These are phyloP conservation scores for Petunia secreta DNA, from an alignment of 257 asterid genomes.

Conservation along the genomic window DNA sequence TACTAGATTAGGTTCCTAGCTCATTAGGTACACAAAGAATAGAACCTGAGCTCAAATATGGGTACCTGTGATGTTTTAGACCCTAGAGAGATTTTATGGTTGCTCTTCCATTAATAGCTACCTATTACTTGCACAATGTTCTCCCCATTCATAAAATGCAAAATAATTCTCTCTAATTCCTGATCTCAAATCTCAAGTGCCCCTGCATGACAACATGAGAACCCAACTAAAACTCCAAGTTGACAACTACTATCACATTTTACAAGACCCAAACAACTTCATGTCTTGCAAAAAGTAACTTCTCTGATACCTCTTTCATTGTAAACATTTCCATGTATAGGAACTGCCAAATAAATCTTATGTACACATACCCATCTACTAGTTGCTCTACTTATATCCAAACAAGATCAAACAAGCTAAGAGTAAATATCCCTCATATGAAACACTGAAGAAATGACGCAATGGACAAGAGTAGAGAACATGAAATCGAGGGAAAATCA, in stretches of 20 bases:
- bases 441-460: neutral
- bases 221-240: neutral
- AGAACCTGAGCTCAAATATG: neutral
- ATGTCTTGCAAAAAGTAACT: neutral
- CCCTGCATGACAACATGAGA: neutral
- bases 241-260: neutral
- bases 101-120: neutral
- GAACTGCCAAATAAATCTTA: neutral
- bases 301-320: neutral
- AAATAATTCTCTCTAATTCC: neutral
- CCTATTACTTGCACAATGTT: neutral
- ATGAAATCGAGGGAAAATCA: neutral
- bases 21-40: neutral
- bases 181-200: neutral
- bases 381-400: neutral
- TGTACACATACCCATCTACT: neutral
- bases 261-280: slow-evolving; percentile 7
- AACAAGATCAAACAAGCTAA: neutral
- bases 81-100: neutral
- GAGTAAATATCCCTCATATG: neutral
- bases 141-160: neutral
- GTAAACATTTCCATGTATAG: neutral
- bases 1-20: neutral
- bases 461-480: neutral
- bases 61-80: neutral